Percentiles rank a stretch among this genome's conserved stretches.
Conservation (phyloP, 2,329 filamentous ascomycete genomes). For the Xenoacremonium recifei region DNA sequence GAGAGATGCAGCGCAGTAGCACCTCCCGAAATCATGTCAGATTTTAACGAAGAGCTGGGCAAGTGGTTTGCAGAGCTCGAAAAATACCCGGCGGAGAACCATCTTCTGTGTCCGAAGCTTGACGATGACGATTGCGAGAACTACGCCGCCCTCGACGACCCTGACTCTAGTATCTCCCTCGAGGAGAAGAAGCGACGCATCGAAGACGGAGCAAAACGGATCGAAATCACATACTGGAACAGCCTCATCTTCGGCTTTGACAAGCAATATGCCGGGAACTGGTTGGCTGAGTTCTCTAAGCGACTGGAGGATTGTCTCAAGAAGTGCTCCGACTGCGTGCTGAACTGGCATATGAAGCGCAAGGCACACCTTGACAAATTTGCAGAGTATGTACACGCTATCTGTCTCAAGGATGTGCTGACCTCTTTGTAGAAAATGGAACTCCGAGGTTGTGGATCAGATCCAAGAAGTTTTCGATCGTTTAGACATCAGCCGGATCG, state of each 20-base stretch:
- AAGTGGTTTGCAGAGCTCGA: constrained; percentile 44
- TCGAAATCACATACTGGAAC: constrained; percentile 64
- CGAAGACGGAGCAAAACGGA: constrained; percentile 51
- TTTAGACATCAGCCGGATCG: constrained; percentile 62
- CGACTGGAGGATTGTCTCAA: constrained; percentile 59
- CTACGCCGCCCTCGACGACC: constrained; percentile 53
- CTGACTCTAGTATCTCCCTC: constrained; percentile 45
- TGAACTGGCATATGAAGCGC: constrained; percentile 71
- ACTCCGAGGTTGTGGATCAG: constrained; percentile 49
- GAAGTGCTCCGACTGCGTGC: constrained; percentile 67
- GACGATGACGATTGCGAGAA: constrained; percentile 61
- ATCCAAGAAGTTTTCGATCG: constrained; percentile 58
- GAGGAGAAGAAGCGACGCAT: constrained; percentile 55
- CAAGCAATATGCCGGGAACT: constrained; percentile 56
- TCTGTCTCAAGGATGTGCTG: constrained; percentile 10
- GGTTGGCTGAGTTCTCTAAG: constrained; percentile 58
- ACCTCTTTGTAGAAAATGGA: constrained; percentile 35
- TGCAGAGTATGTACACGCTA: constrained; percentile 47
- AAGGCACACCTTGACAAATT: constrained; percentile 61
- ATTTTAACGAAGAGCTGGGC: constrained; percentile 38
- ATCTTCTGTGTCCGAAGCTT: constrained; percentile 68
- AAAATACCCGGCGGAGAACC: constrained; percentile 47
- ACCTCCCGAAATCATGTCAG: constrained; percentile 33
- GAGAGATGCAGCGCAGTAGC: constrained; percentile 19
- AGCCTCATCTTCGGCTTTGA: constrained; percentile 68